phyloP scores from a whole-genome alignment of 1,284 basidiomycete species.

The Cutaneotrichosporon sp. region DNA sequence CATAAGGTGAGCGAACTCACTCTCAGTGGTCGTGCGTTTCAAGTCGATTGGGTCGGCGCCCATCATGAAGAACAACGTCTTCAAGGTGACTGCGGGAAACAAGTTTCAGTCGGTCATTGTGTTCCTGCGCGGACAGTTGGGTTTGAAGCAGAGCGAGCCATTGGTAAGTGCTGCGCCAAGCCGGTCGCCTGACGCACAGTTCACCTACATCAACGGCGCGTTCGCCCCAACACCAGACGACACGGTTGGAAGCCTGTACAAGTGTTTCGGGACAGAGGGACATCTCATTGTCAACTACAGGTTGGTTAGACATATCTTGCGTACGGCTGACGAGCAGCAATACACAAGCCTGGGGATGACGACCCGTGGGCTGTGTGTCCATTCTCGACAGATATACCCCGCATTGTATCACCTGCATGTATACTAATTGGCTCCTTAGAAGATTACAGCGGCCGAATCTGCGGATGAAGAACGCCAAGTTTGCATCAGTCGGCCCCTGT shows the following conservation, averaged over 20 bases:
- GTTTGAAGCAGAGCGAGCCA: slow-evolving; percentile 80
- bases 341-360: slow-evolving; percentile 40
- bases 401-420: no score
- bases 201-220: slow-evolving; percentile 96
- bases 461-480: no score
- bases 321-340: slow-evolving; percentile 22
- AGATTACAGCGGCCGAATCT: no score
- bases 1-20: neutral
- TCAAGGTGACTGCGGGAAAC: slow-evolving; percentile 93
- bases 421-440: no score
- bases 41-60: slow-evolving; percentile 98
- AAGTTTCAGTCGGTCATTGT: slow-evolving; percentile 93
- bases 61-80: slow-evolving; percentile 98
- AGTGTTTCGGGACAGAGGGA: slow-evolving; percentile 88
- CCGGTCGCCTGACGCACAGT: slow-evolving; percentile 55
- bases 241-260: slow-evolving; percentile 73
- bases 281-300: slow-evolving; percentile 96
- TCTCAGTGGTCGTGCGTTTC: slow-evolving; percentile 87
- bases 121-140: slow-evolving; percentile 84
- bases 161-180: slow-evolving; percentile 58
- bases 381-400: no score
- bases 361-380: no score
- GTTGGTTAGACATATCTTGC: slow-evolving; percentile 49
- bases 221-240: slow-evolving; percentile 93
- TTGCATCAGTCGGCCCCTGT: no score